Conservation (phyloP, 257 asterid species). For the Nicotiana sylvestris region DNA sequence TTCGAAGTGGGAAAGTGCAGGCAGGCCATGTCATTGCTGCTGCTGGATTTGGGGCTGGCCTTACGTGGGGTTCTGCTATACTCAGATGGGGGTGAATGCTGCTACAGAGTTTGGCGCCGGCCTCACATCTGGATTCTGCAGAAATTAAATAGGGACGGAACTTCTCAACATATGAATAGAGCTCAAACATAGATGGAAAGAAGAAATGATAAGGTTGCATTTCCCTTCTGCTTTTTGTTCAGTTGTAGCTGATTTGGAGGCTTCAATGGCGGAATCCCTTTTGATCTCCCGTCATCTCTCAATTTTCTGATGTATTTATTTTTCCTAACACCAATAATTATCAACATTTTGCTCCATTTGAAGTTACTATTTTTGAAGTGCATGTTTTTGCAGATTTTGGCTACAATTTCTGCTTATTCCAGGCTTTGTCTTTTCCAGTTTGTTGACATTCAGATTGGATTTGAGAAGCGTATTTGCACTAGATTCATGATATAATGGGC, state of each 20-base stretch:
- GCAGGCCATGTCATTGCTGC: conserved; percentile 79
- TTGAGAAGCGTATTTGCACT: background rate
- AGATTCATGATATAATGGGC: background rate
- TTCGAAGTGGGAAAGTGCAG: conserved; percentile 72
- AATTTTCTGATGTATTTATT: conserved; percentile 8
- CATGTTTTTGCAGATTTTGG: background rate
- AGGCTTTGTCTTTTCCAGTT: background rate
- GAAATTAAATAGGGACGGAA: background rate
- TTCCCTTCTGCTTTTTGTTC: conserved; percentile 22
- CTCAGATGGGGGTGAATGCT: conserved; percentile 75
- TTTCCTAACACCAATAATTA: conserved; percentile 13
- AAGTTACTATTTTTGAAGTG: conserved; percentile 5
- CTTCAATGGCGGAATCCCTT: conserved; percentile 12
- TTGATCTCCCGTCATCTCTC: background rate
- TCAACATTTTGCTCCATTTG: background rate
- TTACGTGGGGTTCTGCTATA: conserved; percentile 93
- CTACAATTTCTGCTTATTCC: background rate
- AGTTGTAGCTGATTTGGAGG: conserved; percentile 18
- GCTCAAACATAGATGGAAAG: background rate
- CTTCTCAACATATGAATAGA: background rate
- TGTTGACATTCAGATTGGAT: background rate
- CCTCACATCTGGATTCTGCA: background rate
- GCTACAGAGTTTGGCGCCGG: background rate
- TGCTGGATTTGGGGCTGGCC: conserved; percentile 98
- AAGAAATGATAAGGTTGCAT: background rate